These are phyloP conservation scores for Termitomyces sp. DNA, from an alignment of 768 basidiomycete species.

Conservation along the genomic window DNA sequence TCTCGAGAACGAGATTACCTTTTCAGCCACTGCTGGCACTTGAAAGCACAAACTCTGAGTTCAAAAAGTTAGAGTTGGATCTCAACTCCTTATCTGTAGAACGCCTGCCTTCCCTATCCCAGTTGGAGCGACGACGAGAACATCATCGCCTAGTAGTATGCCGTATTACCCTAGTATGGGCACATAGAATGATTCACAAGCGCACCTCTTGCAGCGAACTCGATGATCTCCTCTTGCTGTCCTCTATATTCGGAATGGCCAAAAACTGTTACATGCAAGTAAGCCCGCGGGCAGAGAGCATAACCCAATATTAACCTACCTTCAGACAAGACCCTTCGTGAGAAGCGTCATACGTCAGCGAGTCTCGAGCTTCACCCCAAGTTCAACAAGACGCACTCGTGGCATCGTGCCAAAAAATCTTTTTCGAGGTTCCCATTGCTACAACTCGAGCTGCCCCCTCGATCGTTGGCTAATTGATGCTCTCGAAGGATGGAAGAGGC, in stretches of 20 bases:
- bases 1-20: conserved; percentile 27
- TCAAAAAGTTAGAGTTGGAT: neutral
- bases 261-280: conserved; percentile 43
- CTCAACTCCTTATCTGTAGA: neutral
- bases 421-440: neutral
- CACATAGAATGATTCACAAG: neutral
- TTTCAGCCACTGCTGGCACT: conserved; percentile 65
- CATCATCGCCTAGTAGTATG: conserved; percentile 48
- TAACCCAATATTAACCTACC: conserved; percentile 1
- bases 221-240: conserved; percentile 70
- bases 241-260: conserved; percentile 67
- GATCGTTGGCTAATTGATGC: neutral
- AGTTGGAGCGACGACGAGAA: conserved; percentile 79
- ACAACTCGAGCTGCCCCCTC: neutral
- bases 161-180: neutral
- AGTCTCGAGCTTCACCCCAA: neutral
- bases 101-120: conserved; percentile 78
- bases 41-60: conserved; percentile 79
- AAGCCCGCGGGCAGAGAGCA: neutral
- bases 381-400: neutral
- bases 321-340: conserved; percentile 11
- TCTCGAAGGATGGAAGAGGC: neutral
- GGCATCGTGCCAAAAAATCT: neutral
- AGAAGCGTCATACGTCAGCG: neutral
- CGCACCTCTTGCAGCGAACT: conserved; percentile 61